Evolutionary conservation across 805 yeast species (phyloP).

Genomic region (Kluyveromyces lactis): DNA sequence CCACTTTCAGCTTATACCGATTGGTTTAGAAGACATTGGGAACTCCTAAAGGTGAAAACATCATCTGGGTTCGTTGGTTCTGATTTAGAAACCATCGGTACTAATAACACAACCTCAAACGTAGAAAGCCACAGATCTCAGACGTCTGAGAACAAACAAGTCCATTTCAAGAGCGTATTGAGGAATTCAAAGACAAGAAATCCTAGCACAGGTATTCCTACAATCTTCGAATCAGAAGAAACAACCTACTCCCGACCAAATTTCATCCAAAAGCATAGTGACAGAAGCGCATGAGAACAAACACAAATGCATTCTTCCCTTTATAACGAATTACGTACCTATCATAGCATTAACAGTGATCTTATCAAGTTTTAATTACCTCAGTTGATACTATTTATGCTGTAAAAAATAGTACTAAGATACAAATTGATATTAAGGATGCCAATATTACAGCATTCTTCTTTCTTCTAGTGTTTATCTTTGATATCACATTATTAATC

Average conservation of each 20-base stretch:
- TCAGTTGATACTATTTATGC: conserved; percentile 18
- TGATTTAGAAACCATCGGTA: conserved; percentile 2
- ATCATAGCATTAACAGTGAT: too few species aligned
- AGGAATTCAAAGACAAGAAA: conserved; percentile 10
- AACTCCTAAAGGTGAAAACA: neutral
- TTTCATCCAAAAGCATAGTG: conserved; percentile 1
- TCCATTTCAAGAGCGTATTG: conserved; percentile 24
- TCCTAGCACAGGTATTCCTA: conserved; percentile 23
- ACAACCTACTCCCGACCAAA: conserved; percentile 1
- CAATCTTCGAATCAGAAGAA: conserved; percentile 23
- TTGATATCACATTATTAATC: conserved; percentile 59
- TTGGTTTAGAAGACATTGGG: conserved; percentile 19
- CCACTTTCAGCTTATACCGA: conserved; percentile 25
- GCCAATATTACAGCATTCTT: conserved; percentile 85
- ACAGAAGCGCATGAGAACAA: neutral
- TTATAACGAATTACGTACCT: too few species aligned
- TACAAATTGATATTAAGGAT: conserved; percentile 59
- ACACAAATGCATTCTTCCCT: too few species aligned
- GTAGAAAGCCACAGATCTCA: neutral
- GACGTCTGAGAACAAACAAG: conserved; percentile 10
- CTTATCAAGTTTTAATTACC: too few species aligned
- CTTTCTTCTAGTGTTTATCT: conserved; percentile 81
- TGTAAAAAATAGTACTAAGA: conserved; percentile 55
- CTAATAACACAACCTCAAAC: neutral
- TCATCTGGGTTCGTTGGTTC: conserved; percentile 22